Evolutionary conservation across 345 rosid genomes (phyloP), one percentile per base, ranked within the genome.

Genomic region (Eucalyptus marginata): DNA sequence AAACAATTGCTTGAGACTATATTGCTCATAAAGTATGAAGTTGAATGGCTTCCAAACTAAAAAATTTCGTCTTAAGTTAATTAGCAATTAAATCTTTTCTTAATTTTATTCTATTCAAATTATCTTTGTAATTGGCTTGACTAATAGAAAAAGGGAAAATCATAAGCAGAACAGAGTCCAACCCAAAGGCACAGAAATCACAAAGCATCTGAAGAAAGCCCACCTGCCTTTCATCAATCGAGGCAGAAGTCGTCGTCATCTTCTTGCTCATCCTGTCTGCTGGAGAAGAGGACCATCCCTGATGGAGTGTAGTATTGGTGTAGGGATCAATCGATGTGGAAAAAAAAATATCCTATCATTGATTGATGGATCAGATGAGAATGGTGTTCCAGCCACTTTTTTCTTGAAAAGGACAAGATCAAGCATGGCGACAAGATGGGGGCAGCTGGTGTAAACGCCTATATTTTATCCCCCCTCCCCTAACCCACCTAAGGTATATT

Each of bases 11-110:
- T 29, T 6, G 15, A 58, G 66, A 22, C 66, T 58, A 24, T 0
- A 24, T 1, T 31, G 5, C 1, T 4, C 1, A 68, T 1, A 0
- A 33, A 10, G 11, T 18, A 10, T 2, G 2, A 7, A 5, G 27
- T 36, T 18, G 47, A 36, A 76, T 20, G 22, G 83, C 27, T 36
- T 76, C 27, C 20, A 9, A 7, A 3, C 12, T 33, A 36, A 10
- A 18, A 18, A 0, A 3, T 10, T 18, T 6, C 5, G 29, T 40
- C 83, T 36, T 76, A 20, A 20, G 47, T 76, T 20, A 20, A 40
- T 76, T 36, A 76, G 83, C 13, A 76, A 36, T 36, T 40, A 4
- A 5, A 8, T 33, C 4, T 71, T 18, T 18, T 71, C 46, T 18
- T 71, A 33, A 40, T 76, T 76, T 76, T 76, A 0, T 10, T 10